phyloP scores from a whole-genome alignment of 768 basidiomycete species.

The Suillus subalutaceus region DNA sequence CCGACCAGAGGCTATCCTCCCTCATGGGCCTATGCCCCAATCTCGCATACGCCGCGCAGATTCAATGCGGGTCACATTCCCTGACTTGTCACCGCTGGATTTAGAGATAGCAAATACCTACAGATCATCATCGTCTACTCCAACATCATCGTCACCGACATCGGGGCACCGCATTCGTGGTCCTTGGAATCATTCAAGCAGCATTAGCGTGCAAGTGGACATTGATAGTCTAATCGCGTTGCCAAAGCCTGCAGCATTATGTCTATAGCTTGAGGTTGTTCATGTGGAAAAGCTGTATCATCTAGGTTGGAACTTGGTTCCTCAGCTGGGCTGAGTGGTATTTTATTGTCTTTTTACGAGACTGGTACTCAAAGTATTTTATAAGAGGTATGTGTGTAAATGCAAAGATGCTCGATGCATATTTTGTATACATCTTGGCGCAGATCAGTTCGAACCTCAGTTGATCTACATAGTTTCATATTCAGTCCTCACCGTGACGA shows the following conservation, averaged over 20 bases:
- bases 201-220: conserved; percentile 45
- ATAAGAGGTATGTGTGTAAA: conserved; percentile 6
- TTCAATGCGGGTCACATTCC: conserved; percentile 14
- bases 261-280: conserved; percentile 13
- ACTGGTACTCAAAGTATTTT: conserved; percentile 13
- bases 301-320: background rate
- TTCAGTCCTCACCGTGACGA: background rate
- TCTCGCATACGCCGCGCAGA: conserved; percentile 19
- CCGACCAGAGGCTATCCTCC: conserved; percentile 34
- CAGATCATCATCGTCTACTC: conserved; percentile 16
- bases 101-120: conserved; percentile 22
- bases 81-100: conserved; percentile 29
- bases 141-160: conserved; percentile 21
- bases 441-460: background rate
- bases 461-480: background rate
- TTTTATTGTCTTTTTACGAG: conserved; percentile 10
- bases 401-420: conserved; percentile 16
- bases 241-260: conserved; percentile 46
- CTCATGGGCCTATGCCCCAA: conserved; percentile 23
- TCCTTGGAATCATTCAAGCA: conserved; percentile 62
- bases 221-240: conserved; percentile 49
- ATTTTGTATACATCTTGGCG: background rate
- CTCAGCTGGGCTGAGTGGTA: conserved; percentile 12
- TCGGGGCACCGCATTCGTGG: conserved; percentile 40
- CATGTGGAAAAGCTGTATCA: background rate